Conservation (phyloP, 164 flowering plant species). For the Pachysandra terminalis region DNA sequence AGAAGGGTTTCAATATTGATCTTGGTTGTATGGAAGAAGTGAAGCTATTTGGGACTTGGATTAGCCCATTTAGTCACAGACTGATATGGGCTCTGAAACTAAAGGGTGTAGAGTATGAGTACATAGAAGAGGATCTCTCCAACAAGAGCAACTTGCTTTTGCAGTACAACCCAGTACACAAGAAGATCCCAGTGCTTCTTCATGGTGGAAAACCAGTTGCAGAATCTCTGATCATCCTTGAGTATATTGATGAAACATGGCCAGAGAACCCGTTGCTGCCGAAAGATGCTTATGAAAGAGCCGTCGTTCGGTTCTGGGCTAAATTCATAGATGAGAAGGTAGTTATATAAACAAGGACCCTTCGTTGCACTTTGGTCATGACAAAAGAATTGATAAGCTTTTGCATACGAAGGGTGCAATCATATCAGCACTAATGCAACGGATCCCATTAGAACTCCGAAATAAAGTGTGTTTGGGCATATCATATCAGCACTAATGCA, state of each 20-base stretch:
- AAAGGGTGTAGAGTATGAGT: slow-evolving; percentile 23
- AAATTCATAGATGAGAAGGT: slow-evolving; percentile 18
- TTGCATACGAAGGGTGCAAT: too few species aligned
- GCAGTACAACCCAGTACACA: slow-evolving; percentile 13
- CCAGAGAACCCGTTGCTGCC: slow-evolving; percentile 19
- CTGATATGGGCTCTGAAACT: slow-evolving; percentile 21
- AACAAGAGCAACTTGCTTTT: slow-evolving; percentile 15
- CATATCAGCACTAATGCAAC: too few species aligned
- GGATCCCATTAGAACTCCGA: too few species aligned
- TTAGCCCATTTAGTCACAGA: slow-evolving; percentile 18
- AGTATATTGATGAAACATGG: slow-evolving; percentile 22
- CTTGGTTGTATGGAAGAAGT: slow-evolving; percentile 11
- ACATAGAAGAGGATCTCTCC: slow-evolving; percentile 18
- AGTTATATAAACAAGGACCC: not conserved
- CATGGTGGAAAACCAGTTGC: slow-evolving; percentile 19
- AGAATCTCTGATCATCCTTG: slow-evolving; percentile 17
- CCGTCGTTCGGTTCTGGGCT: slow-evolving; percentile 20
- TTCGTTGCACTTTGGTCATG: too few species aligned
- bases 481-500: too few species aligned
- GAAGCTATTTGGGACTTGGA: slow-evolving; percentile 14
- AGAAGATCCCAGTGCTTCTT: slow-evolving; percentile 19
- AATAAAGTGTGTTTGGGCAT: too few species aligned
- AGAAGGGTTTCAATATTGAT: not conserved
- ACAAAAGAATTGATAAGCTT: too few species aligned
- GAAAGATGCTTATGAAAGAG: slow-evolving; percentile 15